Percentiles rank a stretch among this genome's conserved stretches.
These are phyloP conservation scores for Cryptococcus maquisensis DNA, from an alignment of 1,284 basidiomycete genomes.

Conservation along the genomic window DNA sequence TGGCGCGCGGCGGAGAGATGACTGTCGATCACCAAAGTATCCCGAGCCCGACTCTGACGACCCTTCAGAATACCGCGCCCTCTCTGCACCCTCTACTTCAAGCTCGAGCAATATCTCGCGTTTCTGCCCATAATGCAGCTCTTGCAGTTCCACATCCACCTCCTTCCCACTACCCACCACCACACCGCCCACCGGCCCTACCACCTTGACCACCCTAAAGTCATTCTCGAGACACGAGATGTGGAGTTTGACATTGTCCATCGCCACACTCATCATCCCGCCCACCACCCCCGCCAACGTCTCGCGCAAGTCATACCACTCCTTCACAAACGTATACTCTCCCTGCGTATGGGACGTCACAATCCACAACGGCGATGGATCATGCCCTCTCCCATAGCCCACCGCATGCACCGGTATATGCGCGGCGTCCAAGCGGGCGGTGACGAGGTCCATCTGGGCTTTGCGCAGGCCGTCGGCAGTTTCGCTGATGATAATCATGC, in stretches of 20 bases:
- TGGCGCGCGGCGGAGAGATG: constrained; percentile 10
- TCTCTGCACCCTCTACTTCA: constrained; percentile 59
- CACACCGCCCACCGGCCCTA: constrained; percentile 69
- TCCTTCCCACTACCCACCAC: constrained; percentile 85
- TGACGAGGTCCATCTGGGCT: constrained; percentile 98
- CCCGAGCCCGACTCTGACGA: constrained; percentile 12
- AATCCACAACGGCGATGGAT: constrained; percentile 96
- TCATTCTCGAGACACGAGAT: constrained; percentile 59
- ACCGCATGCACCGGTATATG: constrained; percentile 89
- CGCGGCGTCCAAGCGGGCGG: constrained; percentile 91
- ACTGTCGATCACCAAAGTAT: neutral
- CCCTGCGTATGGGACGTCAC: constrained; percentile 96
- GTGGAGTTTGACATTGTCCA: constrained; percentile 85
- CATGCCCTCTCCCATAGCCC: constrained; percentile 92
- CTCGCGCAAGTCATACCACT: constrained; percentile 88
- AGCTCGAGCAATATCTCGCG: constrained; percentile 93
- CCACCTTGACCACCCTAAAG: constrained; percentile 83
- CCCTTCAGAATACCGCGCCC: constrained; percentile 11
- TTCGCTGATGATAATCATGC: constrained; percentile 89
- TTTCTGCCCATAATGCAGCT: constrained; percentile 82
- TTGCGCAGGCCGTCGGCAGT: constrained; percentile 81
- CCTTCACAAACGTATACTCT: constrained; percentile 95
- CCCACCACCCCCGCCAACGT: constrained; percentile 87
- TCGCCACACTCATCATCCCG: constrained; percentile 86
- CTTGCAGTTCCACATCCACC: constrained; percentile 91